A percentile compares a stretch with the other conserved stretches of the same genome.
phyloP scores from a whole-genome alignment of 2,329 filamentous ascomycete species.

The Blastomyces silverae region DNA sequence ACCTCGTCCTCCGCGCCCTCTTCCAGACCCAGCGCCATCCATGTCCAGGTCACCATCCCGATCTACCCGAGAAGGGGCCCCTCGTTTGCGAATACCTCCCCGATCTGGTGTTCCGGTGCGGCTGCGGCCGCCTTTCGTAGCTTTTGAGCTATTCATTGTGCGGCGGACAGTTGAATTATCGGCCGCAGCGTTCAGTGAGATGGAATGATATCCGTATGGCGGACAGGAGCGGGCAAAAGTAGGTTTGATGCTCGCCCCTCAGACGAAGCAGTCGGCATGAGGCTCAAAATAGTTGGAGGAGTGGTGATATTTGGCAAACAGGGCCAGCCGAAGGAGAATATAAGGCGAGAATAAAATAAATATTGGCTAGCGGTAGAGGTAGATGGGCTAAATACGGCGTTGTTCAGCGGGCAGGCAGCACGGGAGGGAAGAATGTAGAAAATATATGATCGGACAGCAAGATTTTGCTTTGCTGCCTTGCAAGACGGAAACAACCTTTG shows the following conservation, averaged over 20 bases:
- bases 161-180: conserved; percentile 20
- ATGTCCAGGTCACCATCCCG: conserved; percentile 58
- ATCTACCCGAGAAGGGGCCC: conserved; percentile 43
- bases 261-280: conserved; percentile 1
- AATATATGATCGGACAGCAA: neutral
- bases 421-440: neutral
- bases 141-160: conserved; percentile 29
- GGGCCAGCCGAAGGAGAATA: neutral
- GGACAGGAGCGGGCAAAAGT: conserved; percentile 2
- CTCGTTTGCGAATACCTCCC: conserved; percentile 49
- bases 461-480: conserved; percentile 3
- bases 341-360: neutral
- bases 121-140: conserved; percentile 29
- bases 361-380: neutral
- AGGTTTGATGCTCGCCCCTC: conserved; percentile 5
- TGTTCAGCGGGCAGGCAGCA: neutral
- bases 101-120: conserved; percentile 30
- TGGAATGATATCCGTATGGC: neutral
- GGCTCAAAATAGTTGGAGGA: neutral
- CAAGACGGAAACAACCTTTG: neutral
- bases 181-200: neutral
- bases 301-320: neutral
- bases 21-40: conserved; percentile 41
- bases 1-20: conserved; percentile 30
- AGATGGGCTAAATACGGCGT: neutral